Evolutionary conservation across 1,139 yeast species (phyloP).

Genomic region (Lodderomyces parapsilosis): DNA sequence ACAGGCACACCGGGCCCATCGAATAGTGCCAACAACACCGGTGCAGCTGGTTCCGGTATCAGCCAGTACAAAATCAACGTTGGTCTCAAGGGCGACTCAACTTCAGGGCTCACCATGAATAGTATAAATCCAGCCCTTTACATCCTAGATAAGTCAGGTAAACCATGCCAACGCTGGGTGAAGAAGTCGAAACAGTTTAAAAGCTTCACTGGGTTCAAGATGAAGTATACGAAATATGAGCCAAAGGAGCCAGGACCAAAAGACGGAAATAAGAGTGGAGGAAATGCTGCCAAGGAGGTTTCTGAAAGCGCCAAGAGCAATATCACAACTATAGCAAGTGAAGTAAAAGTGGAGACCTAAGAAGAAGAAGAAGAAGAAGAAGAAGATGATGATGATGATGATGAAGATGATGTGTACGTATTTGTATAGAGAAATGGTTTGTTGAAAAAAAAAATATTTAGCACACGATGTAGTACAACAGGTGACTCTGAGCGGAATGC

Average conservation of each 20-base stretch:
- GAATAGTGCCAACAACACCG: slow-evolving; percentile 1
- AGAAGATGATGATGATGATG: too few relatives aligned
- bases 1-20: slow-evolving; percentile 4
- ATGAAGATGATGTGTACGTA: too few relatives aligned
- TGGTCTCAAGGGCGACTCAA: slow-evolving; percentile 42
- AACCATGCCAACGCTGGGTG: slow-evolving; percentile 51
- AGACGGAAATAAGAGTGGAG: slow-evolving; percentile 5
- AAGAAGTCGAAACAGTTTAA: slow-evolving; percentile 47
- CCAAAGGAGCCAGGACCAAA: slow-evolving; percentile 11
- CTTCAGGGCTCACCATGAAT: slow-evolving; percentile 45
- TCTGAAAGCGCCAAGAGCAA: neutral
- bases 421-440: too few relatives aligned
- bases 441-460: neutral
- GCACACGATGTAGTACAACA: neutral
- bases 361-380: too few relatives aligned
- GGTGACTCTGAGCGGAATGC: neutral
- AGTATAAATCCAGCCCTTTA: slow-evolving; percentile 26
- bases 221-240: slow-evolving; percentile 38
- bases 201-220: slow-evolving; percentile 61
- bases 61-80: slow-evolving; percentile 35
- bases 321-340: neutral
- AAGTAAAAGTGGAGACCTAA: neutral
- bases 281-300: neutral
- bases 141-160: slow-evolving; percentile 48
- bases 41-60: slow-evolving; percentile 16